Base-by-base conservation (phyloP, 75 land plant species). In the Pseudotsuga menziesii region DNA sequence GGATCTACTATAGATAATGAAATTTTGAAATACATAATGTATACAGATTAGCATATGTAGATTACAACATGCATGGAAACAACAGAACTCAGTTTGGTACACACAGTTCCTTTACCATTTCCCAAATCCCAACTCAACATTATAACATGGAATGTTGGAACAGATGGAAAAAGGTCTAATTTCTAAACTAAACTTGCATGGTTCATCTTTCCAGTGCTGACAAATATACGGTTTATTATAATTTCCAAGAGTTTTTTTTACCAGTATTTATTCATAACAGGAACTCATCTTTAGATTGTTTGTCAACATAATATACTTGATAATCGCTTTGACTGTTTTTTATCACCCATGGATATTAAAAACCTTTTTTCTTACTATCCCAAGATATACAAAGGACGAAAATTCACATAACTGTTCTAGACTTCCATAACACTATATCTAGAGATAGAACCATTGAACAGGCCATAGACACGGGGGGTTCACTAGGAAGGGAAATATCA, bases 31-130 rank as follows among this genome's bases (percentile, higher is more conserved):
- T 67, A 16, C 67, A 63, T 4, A 63, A 41, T 6, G 4, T 7
- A 5, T 67, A 67, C 22, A 67, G 71, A 67, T 67, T 39, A 67
- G 41, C 52, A 67, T 35, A n/a, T 39, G 39, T 19, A 67, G 44
- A 35, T 35, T 67, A 67, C 5, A 39, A 67, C 8, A 67, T 5
- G 5, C 35, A 64, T 32, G 27, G 4, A 64, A 62, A 64, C 25
- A 26, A 25, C 35, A 64, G 36, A 16, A 64, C 19, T 5, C 12
- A 32, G 32, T 29, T 64, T 32, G 36, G 69, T 16, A 14, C 19
- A 64, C 41, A 32, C 19, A 4, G 15, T 64, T 17, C 15, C 41
- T 64, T 4, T 59, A 62, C 35, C 14, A 25, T 23, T 11, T 62
- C 14, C 20, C 29, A 36, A 35, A 67, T 64, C 17, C 20, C 29